phyloP scores from a whole-genome alignment of 2,329 filamentous ascomycete genomes.

The Fusarium brevicatenulatum region DNA sequence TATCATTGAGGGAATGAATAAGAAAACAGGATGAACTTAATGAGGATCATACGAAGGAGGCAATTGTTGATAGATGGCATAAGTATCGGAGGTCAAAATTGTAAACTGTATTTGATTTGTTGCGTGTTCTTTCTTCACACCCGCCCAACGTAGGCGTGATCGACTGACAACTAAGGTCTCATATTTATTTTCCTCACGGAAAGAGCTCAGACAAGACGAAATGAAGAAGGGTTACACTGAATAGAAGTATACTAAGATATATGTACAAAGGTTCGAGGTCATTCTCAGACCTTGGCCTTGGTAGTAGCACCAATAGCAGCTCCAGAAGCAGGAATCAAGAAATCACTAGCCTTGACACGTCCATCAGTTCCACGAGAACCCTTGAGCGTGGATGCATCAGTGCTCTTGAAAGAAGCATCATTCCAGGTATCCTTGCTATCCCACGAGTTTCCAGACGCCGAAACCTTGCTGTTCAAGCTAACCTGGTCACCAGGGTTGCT shows the following conservation, averaged over 20 bases:
- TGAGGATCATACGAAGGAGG: not conserved
- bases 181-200: accelerated
- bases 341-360: conserved; percentile 53
- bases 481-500: conserved; percentile 23
- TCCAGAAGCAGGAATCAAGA: conserved; percentile 52
- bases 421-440: conserved; percentile 51
- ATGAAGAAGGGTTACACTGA: not conserved
- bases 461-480: conserved; percentile 21
- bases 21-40: not conserved
- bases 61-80: not conserved
- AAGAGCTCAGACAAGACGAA: accelerated
- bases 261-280: not conserved
- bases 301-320: conserved; percentile 40
- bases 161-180: not conserved
- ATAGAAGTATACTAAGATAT: not conserved
- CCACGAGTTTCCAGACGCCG: conserved; percentile 56
- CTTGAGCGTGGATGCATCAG: conserved; percentile 48
- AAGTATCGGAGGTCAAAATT: not conserved
- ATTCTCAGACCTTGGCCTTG: conserved; percentile 2
- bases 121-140: not conserved
- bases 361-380: conserved; percentile 52
- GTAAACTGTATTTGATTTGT: not conserved
- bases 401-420: conserved; percentile 53
- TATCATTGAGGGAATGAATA: not conserved
- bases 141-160: not conserved